Evolutionary conservation across 192 early-diverging fungal genomes (phyloP), one percentile per base, ranked within the genome.

Genomic region (Endogone sp.): DNA sequence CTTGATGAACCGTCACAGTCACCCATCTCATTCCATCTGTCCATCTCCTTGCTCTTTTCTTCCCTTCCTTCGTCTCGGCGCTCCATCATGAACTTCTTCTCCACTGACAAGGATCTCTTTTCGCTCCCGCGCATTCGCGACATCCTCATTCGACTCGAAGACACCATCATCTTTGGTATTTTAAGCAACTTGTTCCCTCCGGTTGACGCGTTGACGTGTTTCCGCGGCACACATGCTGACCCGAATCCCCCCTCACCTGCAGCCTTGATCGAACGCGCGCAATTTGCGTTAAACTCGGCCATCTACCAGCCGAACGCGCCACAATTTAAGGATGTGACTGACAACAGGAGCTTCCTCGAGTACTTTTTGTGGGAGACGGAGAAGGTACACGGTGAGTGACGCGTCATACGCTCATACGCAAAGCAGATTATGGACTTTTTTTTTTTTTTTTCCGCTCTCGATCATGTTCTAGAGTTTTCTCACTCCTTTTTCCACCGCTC

Each of bases 341-440:
- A 60, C 66, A 72, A 81, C 61, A 86, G 87, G 2, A 94, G 90
- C 6, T 99, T 99, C 71, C 81, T 99, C 6, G 89, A 92, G 49
- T 95, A 90, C 74, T 93, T 96, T 64, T 81, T 99, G 59, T 88
- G 89, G 73, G 95, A 99, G 70, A 91, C 92, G 37, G 97, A 99
- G 70, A 82, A 85, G 61, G 92, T 94, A 20, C 96, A 99, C 75
- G 93, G 93, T 90, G 87, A 77, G 72, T 70, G n/a, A n/a, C n/a
- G n/a, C n/a, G n/a, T n/a, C n/a, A n/a, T n/a, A n/a, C n/a, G n/a
- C 64, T 13, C 2, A 23, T 4, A 37, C 25, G 9, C 25, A 11
- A 9, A 10, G 32, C 25, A n/a, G 25, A 25, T 0, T 24, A 22
- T n/a, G n/a, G n/a, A n/a, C n/a, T n/a, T n/a, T n/a, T n/a, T n/a